Evolutionary conservation across 2,329 filamentous ascomycete species (phyloP).

Genomic region (Chrysoporthe puriensis): DNA sequence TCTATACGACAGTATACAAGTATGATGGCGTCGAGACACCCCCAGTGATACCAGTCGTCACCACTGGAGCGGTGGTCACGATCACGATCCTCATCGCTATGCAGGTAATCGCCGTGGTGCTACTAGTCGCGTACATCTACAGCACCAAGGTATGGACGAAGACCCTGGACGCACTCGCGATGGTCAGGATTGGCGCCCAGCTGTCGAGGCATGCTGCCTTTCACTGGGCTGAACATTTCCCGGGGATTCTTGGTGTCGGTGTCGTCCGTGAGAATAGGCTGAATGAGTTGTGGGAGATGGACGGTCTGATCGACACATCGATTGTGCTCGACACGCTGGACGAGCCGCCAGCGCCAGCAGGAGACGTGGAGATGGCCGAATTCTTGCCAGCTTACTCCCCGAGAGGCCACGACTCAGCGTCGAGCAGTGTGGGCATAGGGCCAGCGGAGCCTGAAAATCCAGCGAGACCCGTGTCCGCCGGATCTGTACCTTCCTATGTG

Average conservation of each 20-base stretch:
- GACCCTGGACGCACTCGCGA: conserved; percentile 23
- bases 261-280: background rate
- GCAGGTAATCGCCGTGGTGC: conserved; percentile 11
- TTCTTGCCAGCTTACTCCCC: conserved; percentile 19
- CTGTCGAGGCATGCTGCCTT: conserved; percentile 7
- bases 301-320: conserved; percentile 17
- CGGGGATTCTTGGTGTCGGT: background rate
- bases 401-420: background rate
- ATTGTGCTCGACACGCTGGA: background rate
- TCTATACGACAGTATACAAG: background rate
- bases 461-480: background rate
- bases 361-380: conserved; percentile 19
- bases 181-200: conserved; percentile 24
- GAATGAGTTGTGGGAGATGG: conserved; percentile 8
- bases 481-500: background rate
- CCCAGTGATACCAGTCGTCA: conserved; percentile 2
- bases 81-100: conserved; percentile 14
- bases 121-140: conserved; percentile 25
- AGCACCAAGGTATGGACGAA: conserved; percentile 23
- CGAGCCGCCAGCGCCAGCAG: background rate
- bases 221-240: background rate
- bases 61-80: background rate
- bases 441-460: background rate
- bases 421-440: background rate
- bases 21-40: background rate